Evolutionary conservation across 345 rosid genomes (phyloP).

Genomic region (Boechera stricta): DNA sequence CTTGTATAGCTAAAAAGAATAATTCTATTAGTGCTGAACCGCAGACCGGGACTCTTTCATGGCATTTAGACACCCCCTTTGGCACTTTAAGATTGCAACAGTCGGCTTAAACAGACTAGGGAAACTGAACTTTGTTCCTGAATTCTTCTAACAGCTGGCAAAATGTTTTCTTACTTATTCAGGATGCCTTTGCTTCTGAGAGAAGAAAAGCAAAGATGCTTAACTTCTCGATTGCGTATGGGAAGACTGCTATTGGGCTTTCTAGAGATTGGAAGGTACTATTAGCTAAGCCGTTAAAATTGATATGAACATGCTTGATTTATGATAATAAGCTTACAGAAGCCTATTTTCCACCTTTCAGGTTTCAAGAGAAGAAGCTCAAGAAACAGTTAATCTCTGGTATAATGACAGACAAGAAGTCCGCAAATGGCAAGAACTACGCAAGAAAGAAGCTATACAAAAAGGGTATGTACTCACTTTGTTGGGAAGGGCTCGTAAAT

Average conservation of each 20-base stretch:
- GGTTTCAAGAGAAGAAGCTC: constrained; percentile 87
- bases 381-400: constrained; percentile 82
- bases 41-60: not conserved
- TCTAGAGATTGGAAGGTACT: constrained; percentile 95
- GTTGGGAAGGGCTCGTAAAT: constrained; percentile 84
- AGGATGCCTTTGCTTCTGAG: constrained; percentile 84
- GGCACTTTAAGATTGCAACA: constrained; percentile 1
- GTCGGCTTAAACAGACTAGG: not conserved
- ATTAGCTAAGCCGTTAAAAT: constrained; percentile 9
- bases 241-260: constrained; percentile 89
- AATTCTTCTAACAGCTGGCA: constrained; percentile 15
- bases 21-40: not conserved
- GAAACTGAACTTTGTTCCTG: constrained; percentile 13
- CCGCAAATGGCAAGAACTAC: constrained; percentile 76
- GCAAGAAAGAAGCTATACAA: constrained; percentile 67
- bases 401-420: constrained; percentile 89
- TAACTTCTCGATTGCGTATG: constrained; percentile 96
- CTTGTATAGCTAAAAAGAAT: not conserved
- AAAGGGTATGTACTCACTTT: constrained; percentile 68
- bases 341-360: constrained; percentile 36
- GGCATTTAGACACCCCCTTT: not conserved
- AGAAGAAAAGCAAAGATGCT: constrained; percentile 97
- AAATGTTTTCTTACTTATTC: constrained; percentile 28
- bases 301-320: constrained; percentile 26
- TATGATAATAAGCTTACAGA: constrained; percentile 16